phyloP scores from a whole-genome alignment of 2,329 filamentous ascomycete genomes.

The Exophiala spinifera region DNA sequence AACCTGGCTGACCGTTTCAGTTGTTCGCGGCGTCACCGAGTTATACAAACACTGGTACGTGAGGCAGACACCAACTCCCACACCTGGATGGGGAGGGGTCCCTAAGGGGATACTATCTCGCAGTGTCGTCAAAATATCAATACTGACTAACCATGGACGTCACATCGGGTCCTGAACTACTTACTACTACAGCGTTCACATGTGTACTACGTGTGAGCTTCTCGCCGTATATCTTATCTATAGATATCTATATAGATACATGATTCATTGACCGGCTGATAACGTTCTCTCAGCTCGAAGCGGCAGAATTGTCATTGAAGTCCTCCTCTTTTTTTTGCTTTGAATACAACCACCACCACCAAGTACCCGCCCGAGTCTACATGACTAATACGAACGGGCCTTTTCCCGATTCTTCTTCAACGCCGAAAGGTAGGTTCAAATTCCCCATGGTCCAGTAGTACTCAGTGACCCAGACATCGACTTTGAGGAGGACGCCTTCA shows the following conservation, averaged over 20 bases:
- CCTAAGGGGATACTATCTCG: too few relatives aligned
- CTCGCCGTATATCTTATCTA: not conserved
- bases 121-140: too few relatives aligned
- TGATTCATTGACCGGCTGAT: not conserved
- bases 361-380: not conserved
- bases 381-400: not conserved
- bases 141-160: too few relatives aligned
- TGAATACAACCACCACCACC: not conserved
- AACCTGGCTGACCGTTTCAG: too few relatives aligned
- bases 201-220: not conserved
- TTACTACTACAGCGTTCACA: not conserved
- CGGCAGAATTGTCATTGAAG: not conserved
- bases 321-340: not conserved
- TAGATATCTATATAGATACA: too few relatives aligned
- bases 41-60: too few relatives aligned
- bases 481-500: not conserved
- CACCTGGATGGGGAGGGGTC: too few relatives aligned
- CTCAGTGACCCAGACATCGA: not conserved
- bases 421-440: not conserved
- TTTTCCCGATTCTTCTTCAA: not conserved
- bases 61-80: too few relatives aligned
- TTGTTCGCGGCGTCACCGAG: too few relatives aligned
- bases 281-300: not conserved
- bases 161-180: too few relatives aligned
- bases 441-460: not conserved